A percentile compares a stretch with the other conserved stretches of the same genome.
Evolutionary conservation across 2,329 filamentous ascomycete genomes (phyloP).

Genomic region (Cladosporium halotolerans): DNA sequence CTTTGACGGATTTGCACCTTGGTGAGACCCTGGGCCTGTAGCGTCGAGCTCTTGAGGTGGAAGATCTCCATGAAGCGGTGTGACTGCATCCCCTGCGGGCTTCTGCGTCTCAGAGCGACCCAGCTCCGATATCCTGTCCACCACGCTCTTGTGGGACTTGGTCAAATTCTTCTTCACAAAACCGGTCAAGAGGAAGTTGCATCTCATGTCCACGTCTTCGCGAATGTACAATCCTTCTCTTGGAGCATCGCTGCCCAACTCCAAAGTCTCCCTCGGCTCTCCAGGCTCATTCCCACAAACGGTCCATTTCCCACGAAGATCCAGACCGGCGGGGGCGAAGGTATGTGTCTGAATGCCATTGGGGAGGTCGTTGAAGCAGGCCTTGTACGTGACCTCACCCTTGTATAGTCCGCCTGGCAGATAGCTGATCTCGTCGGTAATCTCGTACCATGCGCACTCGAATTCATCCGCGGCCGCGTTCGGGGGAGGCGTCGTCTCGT

Average conservation of each 20-base stretch:
- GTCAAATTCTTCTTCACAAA: constrained; percentile 82
- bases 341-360: constrained; percentile 74
- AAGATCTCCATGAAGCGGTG: too few relatives aligned
- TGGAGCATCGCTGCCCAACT: constrained; percentile 58
- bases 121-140: constrained; percentile 30
- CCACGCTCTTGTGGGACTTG: constrained; percentile 64
- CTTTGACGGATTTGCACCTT: too few relatives aligned
- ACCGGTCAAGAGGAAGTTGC: constrained; percentile 65
- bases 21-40: too few relatives aligned
- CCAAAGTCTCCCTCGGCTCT: constrained; percentile 58
- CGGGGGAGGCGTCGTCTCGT: constrained; percentile 60
- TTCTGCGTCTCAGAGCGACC: background rate
- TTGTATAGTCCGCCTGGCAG: constrained; percentile 60
- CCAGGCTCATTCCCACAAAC: constrained; percentile 66
- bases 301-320: constrained; percentile 73
- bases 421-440: constrained; percentile 72
- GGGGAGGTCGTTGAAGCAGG: constrained; percentile 69
- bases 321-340: constrained; percentile 74
- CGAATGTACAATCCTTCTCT: constrained; percentile 67
- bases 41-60: too few relatives aligned
- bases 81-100: too few relatives aligned
- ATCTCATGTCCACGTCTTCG: constrained; percentile 80
- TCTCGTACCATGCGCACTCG: constrained; percentile 65
- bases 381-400: constrained; percentile 69
- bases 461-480: constrained; percentile 65